Evolutionary conservation across 768 basidiomycete species (phyloP), one percentile per base, ranked within the genome.

Genomic region (Termitomyces heimii): DNA sequence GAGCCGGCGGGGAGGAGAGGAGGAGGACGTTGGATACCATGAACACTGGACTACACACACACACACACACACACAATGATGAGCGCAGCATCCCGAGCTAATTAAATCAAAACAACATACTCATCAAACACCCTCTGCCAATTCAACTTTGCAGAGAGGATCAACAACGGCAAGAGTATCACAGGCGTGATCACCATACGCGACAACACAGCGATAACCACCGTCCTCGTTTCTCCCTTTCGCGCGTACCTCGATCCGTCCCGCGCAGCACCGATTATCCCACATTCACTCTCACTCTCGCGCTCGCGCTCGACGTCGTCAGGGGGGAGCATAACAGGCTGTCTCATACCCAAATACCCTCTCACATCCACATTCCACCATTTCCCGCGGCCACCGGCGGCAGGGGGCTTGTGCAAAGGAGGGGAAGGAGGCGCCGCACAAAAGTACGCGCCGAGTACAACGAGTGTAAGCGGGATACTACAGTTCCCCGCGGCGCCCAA

Each of bases 381-480:
- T 37, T 37, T 64, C 32, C 47, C 53, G 26, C 28, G n/a, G n/a
- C 28, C 22, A 13, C 3, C 35, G 0, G 2, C 14, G 14, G 14
- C 35, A 51, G n/a, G n/a, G n/a, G n/a, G n/a, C n/a, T n/a, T n/a
- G n/a, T n/a, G n/a, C n/a, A n/a, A n/a, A n/a, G n/a, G n/a, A n/a
- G n/a, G n/a, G n/a, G n/a, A n/a, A 10, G 34, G 20, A 13, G 73
- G 71, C 5, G 77, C 74, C 5, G 77, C 74, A 0, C 85, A 88
- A 72, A 96, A 96, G 76, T 95, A 98, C 14, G 90, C 94, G 12
- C 95, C 95, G 43, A 98, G 85, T 6, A 97, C 93, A 55, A 98
- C 79, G 26, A 97, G 75, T 2, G 95, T 98, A 28, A 98, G 66
- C 0, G 95, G 96, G 59, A 98, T 87, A 10, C 88, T 86, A 59